Base-by-base conservation (phyloP, 129 eudicot genomes). In the Flaveria robusta region DNA sequence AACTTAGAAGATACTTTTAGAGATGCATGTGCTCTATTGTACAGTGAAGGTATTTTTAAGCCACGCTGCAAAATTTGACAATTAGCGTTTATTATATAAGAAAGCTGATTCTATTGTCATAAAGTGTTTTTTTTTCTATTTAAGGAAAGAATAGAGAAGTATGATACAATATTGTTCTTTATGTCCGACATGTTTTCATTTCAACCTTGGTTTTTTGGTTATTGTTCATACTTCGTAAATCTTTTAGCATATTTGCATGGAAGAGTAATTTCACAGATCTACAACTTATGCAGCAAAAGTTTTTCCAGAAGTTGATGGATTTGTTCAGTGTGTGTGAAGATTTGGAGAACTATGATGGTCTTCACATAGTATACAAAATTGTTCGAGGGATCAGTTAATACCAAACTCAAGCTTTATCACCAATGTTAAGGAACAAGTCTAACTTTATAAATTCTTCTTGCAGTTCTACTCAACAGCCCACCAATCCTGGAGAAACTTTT, bases 271-370 rank as follows among this genome's bases (percentile, higher is more conserved):
- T 66, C 12, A 23, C 60, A 41, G 2, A 45, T 49, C 72, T 78
- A 56, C 69, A 65, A 34, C 62, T 19, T 18, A 42, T 77, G 89
- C 92, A 93, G 98, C 91, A 85, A 86, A 87, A 79, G 70, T 93
- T 93, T 88, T 78, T 93, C 69, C 77, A 74, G 82, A 93, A 88
- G 97, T 83, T 93, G 88, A 90, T 93, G 89, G 89, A 90, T 37
- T 80, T 93, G 75, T 88, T 90, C 68, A 88, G 91, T 66, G 68
- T 84, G 20, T 93, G 91, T 31, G 98, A 93, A 81, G 98, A 93
- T 87, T 75, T 90, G 87, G 89, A 88, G 73, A 86, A 93, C 71
- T 29, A 81, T 77, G 98, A 93, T 70, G 84, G 89, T 50, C 98
- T 93, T 76, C 96, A 85, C 83, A 66, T 87, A 83, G 81, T 93